A percentile compares a stretch with the other conserved stretches of the same genome.
phyloP scores from a whole-genome alignment of 192 early-diverging fungal species.

The Podila epicladia region DNA sequence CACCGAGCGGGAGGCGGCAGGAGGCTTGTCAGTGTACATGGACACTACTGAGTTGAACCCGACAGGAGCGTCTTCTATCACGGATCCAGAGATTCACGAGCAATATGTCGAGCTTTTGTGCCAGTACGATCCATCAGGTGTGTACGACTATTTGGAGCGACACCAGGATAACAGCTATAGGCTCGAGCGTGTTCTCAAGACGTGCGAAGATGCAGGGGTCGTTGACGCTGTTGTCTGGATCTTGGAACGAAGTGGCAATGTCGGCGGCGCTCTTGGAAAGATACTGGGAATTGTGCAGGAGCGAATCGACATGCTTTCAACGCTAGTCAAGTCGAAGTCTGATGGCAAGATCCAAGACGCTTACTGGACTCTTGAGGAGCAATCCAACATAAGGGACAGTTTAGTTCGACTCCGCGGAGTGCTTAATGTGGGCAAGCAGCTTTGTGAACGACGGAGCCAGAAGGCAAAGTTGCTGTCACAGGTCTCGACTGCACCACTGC shows the following conservation, averaged over 20 bases:
- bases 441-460: conserved; percentile 59
- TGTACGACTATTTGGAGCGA: conserved; percentile 65
- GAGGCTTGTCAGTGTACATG: conserved; percentile 11
- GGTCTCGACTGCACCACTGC: conserved; percentile 13
- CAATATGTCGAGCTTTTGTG: conserved; percentile 68
- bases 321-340: conserved; percentile 51
- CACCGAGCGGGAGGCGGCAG: conserved; percentile 1
- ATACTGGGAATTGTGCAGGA: conserved; percentile 65
- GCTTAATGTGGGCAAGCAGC: conserved; percentile 62
- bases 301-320: conserved; percentile 52
- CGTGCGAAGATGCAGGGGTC: conserved; percentile 60
- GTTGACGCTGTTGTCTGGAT: conserved; percentile 71
- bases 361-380: conserved; percentile 61
- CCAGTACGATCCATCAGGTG: conserved; percentile 67
- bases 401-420: conserved; percentile 65
- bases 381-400: conserved; percentile 54
- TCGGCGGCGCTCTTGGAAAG: conserved; percentile 61
- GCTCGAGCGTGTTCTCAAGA: conserved; percentile 53
- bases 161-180: conserved; percentile 56
- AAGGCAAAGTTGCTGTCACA: conserved; percentile 27
- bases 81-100: conserved; percentile 60
- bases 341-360: conserved; percentile 47
- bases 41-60: conserved; percentile 1
- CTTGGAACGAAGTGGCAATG: conserved; percentile 65
- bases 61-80: conserved; percentile 13